Evolutionary conservation across 192 early-diverging fungal species (phyloP), one percentile per base, ranked within the genome.

Genomic region (Geranomyces variabilis): DNA sequence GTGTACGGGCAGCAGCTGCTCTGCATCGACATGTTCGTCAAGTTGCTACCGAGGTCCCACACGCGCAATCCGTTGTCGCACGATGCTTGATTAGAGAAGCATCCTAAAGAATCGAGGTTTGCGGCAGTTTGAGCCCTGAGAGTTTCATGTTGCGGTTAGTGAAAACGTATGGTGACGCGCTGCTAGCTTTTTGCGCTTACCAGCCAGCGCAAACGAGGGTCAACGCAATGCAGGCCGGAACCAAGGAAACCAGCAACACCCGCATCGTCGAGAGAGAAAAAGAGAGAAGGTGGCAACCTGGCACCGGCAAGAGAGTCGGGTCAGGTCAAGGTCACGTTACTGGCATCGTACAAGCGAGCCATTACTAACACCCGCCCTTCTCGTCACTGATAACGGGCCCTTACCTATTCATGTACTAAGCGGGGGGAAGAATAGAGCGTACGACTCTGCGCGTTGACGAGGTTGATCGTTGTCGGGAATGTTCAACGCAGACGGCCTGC

Each of bases 41-140:
- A 47, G 46, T 19, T 47, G 46, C 46, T 47, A 47, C 46, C 46
- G 46, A 47, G 46, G 46, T 47, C 46, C 46, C 46, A 47, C 46
- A 47, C 46, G 46, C 46, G 46, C 12, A 47, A 47, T 47, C 46
- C 46, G 46, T 47, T 47, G 10, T 47, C 46, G 46, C 46, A 47
- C 46, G 46, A 47, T 47, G 46, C 19, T 47, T 47, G 46, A 47
- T 47, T 47, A 19, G 46, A 13, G 19, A 13, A 47, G 46, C 46
- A 47, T 47, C 46, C 46, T 10, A 47, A 19, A 47, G 46, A 47
- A 47, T 47, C 46, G 46, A 47, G 10, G 46, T 19, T 19, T 10
- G 19, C 19, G 46, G 46, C 46, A 47, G 46, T 47, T 47, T 47
- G 46, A 47, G 46, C 46, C 46, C 46, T 47, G 19, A 10, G 46